Evolutionary conservation across 352 stramenopile genomes (phyloP), one percentile per base, ranked within the genome.

Genomic region (Pythium aquatile): DNA sequence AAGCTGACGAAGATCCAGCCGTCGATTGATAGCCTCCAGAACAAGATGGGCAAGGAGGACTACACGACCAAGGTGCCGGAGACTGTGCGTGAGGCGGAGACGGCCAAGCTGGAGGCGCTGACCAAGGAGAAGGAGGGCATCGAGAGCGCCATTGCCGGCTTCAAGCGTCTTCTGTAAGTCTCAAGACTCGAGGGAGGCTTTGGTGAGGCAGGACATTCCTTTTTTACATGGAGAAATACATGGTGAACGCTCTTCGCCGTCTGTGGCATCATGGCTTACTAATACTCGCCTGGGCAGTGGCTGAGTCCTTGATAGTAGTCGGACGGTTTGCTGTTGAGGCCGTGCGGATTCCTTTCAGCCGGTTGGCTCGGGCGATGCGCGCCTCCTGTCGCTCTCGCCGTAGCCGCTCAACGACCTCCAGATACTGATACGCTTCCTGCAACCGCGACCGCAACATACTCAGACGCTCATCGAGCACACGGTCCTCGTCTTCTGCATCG

Each of bases 71-170:
- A 94, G 73, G 87, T 96, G 13, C 87, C 87, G 1, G 81, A 87
- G 70, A 88, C 65, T 35, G 87, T 96, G 35, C 85, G 83, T 33
- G 85, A 93, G 53, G 78, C 84, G 6, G 87, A 95, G 61, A 78
- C 82, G 5, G 74, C 78, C 7, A 95, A 95, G 74, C 79, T 92
- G 49, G 75, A 89, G 49, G 87, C 85, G 30, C 55, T 95, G 66
- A 74, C 83, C 51, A 95, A 91, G 73, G 87, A 95, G 72, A 88
- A 85, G 69, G 71, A 88, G 20, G 81, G 81, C 37, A 93, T 95
- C 54, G 70, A 87, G 64, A 85, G 63, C 46, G 87, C 87, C 35
- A 94, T 95, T 55, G 73, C 63, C 1, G 85, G 83, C 24, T 95
- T 95, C 71, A 78, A 89, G 75, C 83, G 83, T 39, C 79, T 94